Evolutionary conservation across 2,329 filamentous ascomycete genomes (phyloP), one percentile per base, ranked within the genome.

Genomic region (Aspergillus melleus): DNA sequence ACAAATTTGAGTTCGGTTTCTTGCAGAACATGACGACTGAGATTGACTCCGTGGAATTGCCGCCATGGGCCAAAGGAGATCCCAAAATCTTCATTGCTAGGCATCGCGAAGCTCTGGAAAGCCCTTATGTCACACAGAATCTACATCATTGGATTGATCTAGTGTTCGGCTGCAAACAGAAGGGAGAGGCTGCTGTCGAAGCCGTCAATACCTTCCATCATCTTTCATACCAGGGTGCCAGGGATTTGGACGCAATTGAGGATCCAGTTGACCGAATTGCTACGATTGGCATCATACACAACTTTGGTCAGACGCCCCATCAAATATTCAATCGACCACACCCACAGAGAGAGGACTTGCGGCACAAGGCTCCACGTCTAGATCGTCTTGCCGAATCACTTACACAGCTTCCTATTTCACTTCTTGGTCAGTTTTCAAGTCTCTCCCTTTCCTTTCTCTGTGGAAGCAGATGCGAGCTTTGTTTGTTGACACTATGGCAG

Each of bases 101-200:
- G 75, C 91, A 99, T 69, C 88, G 95, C n/a, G 92, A 98, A 75
- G 95, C 95, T 0, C 79, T 99, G 0, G 95, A 99, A 73, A 96
- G 92, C 65, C 91, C 92, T 0, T 91, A 96, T 66, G 94, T 99
- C 39, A 96, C 91, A 70, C 87, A 91, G 72, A 88, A 95, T 66
- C 79, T 99, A 16, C 93, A 98, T 71, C 86, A 90, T 65, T 99
- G 95, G 95, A 96, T 99, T 59, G 95, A 99, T 71, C 82, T 99
- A 4, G 85, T 99, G 4, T 99, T 99, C 74, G 95, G 95, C 0
- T 90, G 84, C 75, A 97, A 98, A 77, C 96, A 99, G 75, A 88
- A 90, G 55, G 95, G 95, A 36, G 94, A 98, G 58, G 90, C 92
- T 2, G 95, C 95, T 0, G 83, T 97, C 1, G 94, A 98, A 65